These are phyloP conservation scores for Tripidium arundinaceum DNA, from an alignment of 202 grass and related monocot genomes.

Conservation along the genomic window DNA sequence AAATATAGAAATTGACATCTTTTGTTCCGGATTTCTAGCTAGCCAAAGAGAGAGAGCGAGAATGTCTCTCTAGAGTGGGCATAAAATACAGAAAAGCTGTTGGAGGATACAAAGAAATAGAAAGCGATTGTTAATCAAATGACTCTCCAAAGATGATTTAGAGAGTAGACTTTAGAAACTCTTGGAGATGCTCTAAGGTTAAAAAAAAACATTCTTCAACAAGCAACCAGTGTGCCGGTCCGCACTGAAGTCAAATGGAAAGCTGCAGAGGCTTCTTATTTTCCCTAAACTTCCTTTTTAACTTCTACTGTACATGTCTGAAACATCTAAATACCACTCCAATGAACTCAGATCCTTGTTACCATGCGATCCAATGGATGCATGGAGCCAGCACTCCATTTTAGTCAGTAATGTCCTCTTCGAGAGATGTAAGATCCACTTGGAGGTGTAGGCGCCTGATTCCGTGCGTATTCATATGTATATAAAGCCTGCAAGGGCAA, in stretches of 20 bases:
- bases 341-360: background rate
- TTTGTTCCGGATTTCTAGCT: no score
- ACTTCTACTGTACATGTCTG: background rate
- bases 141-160: no score
- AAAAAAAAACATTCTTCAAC: background rate
- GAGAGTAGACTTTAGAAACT: no score
- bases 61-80: no score
- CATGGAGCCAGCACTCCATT: background rate
- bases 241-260: background rate
- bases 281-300: background rate
- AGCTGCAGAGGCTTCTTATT: background rate
- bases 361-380: background rate
- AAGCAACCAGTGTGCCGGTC: background rate
- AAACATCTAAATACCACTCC: background rate
- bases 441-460: background rate
- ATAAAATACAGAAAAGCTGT: no score
- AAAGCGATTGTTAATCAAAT: no score
- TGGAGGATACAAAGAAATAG: no score
- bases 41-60: no score
- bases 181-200: background rate
- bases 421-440: conserved; percentile 12
- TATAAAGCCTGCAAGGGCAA: conserved; percentile 25
- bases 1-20: no score
- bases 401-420: conserved; percentile 35
- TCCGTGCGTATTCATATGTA: conserved; percentile 10